Evolutionary conservation across 2,329 filamentous ascomycete species (phyloP), one percentile per base, ranked within the genome.

Genomic region (Fusarium denticulatum): DNA sequence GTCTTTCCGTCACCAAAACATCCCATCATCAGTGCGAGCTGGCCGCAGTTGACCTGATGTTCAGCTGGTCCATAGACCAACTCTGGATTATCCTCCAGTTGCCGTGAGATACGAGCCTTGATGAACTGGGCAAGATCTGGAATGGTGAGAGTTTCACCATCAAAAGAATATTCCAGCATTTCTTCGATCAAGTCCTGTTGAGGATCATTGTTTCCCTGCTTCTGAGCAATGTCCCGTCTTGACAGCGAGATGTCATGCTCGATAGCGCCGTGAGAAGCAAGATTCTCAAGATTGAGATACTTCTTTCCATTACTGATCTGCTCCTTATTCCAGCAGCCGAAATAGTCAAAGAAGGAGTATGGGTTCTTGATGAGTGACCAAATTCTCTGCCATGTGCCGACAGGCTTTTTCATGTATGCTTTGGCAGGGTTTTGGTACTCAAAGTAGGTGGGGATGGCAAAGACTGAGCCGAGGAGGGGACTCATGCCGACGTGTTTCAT

Each of bases 401-500:
- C 39, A 6, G 59, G 34, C n/a, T 59, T 52, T 18, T 42, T 67
- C 13, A 53, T 16, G n/a, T 50, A 53, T 18, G 39, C 64, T 7
- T 64, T 67, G 15, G 47, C 26, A 1, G 64, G 64, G 32, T 67
- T 30, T 20, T 67, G 64, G 37, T 67, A 67, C 53, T 67, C 64
- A 20, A 67, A 67, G 39, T 67, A 67, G 40, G 64, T 67, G 3
- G 64, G 64, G 7, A 67, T 47, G n/a, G 64, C 64, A 32, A 67
- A 67, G 15, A 67, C 64, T 18, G 64, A 67, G 30, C 60, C 64
- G 34, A 67, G 60, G 2, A 64, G 53, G 20, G 60, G 39, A 20
- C 64, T 67, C 64, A 67, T 67, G 20, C 64, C 64, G n/a, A 67
- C 64, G 7, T 67, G 60, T 16, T 37, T 34, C 64, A 67, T 67